phyloP scores from a whole-genome alignment of 345 rosid species.

The Rhodomyrtus tomentosa region DNA sequence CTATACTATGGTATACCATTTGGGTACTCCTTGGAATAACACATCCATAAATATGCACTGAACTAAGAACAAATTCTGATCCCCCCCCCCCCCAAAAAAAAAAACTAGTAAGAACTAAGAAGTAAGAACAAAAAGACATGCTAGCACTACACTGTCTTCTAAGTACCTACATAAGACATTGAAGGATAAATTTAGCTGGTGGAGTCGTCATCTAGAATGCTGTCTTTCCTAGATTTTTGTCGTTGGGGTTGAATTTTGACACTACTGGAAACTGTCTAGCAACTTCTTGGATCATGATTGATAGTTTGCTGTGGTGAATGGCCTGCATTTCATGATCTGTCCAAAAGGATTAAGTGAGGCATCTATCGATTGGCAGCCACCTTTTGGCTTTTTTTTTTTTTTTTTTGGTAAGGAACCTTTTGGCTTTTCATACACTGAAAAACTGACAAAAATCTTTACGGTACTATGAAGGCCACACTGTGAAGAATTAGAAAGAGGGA shows the following conservation, averaged over 20 bases:
- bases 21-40: not conserved
- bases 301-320: not conserved
- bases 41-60: not conserved
- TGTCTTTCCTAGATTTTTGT: not conserved
- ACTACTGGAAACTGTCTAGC: not conserved
- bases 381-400: not conserved
- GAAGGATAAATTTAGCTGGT: not conserved
- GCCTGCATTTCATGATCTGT: not conserved
- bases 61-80: not conserved
- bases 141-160: not conserved
- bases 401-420: too few relatives aligned
- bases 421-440: not conserved
- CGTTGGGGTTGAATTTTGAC: not conserved
- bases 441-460: not conserved
- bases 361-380: not conserved
- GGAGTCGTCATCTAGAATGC: not conserved
- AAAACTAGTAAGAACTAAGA: not conserved
- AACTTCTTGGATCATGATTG: not conserved
- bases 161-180: not conserved
- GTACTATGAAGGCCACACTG: not conserved
- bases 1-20: conserved; percentile 52
- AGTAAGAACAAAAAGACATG: not conserved
- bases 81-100: too few relatives aligned
- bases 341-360: not conserved
- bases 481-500: not conserved